phyloP scores from a whole-genome alignment of 139 green algal genomes.

The Spirogloea muscicola region DNA sequence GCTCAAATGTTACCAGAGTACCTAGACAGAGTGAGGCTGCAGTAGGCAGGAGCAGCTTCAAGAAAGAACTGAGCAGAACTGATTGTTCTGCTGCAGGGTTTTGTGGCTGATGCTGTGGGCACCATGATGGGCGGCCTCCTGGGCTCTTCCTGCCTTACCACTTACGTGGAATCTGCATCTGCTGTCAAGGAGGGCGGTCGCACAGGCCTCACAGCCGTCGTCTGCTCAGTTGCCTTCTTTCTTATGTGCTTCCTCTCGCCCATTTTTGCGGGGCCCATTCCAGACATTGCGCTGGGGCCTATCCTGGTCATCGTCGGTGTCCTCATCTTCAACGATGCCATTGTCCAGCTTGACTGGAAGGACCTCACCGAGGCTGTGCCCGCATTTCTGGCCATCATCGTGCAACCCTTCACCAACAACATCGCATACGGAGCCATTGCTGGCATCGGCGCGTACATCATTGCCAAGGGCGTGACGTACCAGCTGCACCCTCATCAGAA shows the following conservation, averaged over 20 bases:
- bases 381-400: conserved; percentile 72
- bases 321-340: conserved; percentile 50
- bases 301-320: conserved; percentile 71
- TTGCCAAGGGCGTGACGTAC: conserved; percentile 18
- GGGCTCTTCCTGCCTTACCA: conserved; percentile 68
- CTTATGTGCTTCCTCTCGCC: conserved; percentile 78
- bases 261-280: conserved; percentile 75
- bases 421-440: conserved; percentile 59
- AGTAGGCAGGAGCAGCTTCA: no score
- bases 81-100: no score
- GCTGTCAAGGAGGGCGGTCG: conserved; percentile 72
- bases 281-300: conserved; percentile 73
- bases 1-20: no score
- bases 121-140: conserved; percentile 68
- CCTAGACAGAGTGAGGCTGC: no score
- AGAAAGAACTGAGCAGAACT: no score
- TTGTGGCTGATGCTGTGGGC: conserved; percentile 62
- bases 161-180: conserved; percentile 68
- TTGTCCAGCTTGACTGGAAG: conserved; percentile 60
- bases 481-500: conserved; percentile 9
- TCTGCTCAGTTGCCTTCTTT: conserved; percentile 62
- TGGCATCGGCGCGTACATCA: conserved; percentile 17
- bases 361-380: conserved; percentile 58
- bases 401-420: conserved; percentile 75
- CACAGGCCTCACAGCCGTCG: conserved; percentile 63